Evolutionary conservation across 768 basidiomycete genomes (phyloP).

Genomic region (Strobilomyces echinocephalus): DNA sequence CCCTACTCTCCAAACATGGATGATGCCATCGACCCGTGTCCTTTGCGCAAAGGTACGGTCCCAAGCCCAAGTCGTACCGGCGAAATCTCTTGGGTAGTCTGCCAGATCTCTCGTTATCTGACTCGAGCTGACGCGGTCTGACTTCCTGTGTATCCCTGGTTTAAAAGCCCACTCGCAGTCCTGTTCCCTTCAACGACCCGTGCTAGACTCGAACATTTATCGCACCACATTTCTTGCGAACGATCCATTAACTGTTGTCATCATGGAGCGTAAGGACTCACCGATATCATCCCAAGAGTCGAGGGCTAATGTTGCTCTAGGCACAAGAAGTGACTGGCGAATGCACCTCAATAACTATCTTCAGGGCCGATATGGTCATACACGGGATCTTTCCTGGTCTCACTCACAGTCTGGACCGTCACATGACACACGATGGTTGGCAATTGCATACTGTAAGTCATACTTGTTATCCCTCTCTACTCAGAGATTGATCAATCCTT

Average conservation of each 20-base stretch:
- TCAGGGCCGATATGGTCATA: slow-evolving; percentile 30
- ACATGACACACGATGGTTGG: slow-evolving; percentile 23
- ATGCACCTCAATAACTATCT: slow-evolving; percentile 30
- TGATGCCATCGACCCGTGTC: slow-evolving; percentile 1
- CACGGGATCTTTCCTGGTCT: slow-evolving; percentile 23
- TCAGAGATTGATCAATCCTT: not conserved
- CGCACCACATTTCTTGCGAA: not conserved
- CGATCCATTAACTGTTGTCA: not conserved
- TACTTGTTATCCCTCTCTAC: not conserved
- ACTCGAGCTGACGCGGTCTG: slow-evolving; percentile 20
- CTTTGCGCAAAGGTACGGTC: slow-evolving; percentile 17
- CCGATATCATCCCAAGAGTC: not conserved
- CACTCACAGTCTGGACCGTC: slow-evolving; percentile 18
- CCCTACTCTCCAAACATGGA: slow-evolving; percentile 17
- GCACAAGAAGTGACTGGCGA: slow-evolving; percentile 22
- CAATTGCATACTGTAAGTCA: slow-evolving; percentile 24
- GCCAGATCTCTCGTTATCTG: slow-evolving; percentile 21
- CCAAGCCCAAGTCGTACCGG: slow-evolving; percentile 9
- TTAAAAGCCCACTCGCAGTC: slow-evolving; percentile 19
- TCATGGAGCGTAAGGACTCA: slow-evolving; percentile 18
- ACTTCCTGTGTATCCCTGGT: slow-evolving; percentile 22
- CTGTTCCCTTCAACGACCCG: slow-evolving; percentile 3
- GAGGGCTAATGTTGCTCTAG: slow-evolving; percentile 11
- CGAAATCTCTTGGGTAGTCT: slow-evolving; percentile 1
- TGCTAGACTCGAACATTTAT: slow-evolving; percentile 3